Conservation (phyloP, 2,329 filamentous ascomycete species). For the Trichophyton mentagrophytes region DNA sequence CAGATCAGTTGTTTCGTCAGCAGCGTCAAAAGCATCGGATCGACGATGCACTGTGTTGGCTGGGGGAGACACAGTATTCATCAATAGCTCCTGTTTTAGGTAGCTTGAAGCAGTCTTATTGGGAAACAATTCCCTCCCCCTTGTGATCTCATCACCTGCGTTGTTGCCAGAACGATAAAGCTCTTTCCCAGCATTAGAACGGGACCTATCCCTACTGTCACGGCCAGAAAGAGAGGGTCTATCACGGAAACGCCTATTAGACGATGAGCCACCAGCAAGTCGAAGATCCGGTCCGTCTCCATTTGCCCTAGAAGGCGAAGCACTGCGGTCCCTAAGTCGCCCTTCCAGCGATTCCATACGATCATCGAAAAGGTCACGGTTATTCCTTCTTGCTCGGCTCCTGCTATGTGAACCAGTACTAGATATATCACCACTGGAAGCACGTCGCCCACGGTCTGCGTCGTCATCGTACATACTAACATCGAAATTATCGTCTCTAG, state of each 20-base stretch:
- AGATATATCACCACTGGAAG: conserved; percentile 17
- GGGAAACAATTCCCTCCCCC: conserved; percentile 37
- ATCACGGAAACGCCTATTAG: conserved; percentile 30
- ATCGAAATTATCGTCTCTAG: conserved; percentile 50
- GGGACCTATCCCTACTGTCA: conserved; percentile 20
- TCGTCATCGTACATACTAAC: conserved; percentile 76
- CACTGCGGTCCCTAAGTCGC: conserved; percentile 46
- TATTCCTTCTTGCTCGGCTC: conserved; percentile 20
- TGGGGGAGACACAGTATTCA: conserved; percentile 24
- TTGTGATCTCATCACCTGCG: conserved; percentile 18
- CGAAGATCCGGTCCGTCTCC: conserved; percentile 28
- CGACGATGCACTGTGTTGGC: conserved; percentile 35
- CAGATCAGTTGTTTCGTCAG: conserved; percentile 42
- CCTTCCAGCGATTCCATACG: conserved; percentile 26
- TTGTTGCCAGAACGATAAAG: conserved; percentile 42
- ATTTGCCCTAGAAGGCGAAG: conserved; percentile 45
- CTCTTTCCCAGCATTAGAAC: conserved; percentile 38
- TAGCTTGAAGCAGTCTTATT: conserved; percentile 32
- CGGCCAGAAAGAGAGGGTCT: conserved; percentile 24
- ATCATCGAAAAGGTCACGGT: conserved; percentile 28
- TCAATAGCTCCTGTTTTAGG: conserved; percentile 46
- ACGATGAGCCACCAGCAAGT: conserved; percentile 24
- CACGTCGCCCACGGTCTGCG: conserved; percentile 17
- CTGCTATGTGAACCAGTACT: conserved; percentile 21
- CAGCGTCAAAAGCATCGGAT: conserved; percentile 41